Evolutionary conservation across 1,284 basidiomycete species (phyloP), one percentile per base, ranked within the genome.

Genomic region (Earliella scabrosa): DNA sequence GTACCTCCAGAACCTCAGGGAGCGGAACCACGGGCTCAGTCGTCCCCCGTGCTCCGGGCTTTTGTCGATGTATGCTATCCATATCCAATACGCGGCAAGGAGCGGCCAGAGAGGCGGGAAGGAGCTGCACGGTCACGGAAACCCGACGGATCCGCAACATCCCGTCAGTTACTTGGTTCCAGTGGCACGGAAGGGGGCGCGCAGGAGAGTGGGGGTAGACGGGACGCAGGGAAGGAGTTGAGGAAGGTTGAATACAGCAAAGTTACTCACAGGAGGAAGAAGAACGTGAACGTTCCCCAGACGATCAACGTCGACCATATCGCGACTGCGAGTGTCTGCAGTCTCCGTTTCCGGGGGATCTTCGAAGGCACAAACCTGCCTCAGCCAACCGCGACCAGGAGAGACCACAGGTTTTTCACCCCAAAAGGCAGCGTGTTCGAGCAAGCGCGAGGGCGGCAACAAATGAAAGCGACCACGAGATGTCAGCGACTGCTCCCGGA

Each of bases 101-200:
- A 95, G 68, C 0, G 94, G 92, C 97, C 97, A 99, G 35, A 95
- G 73, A 3, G 87, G 81, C 0, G 96, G 97, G 53, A 94, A 82
- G 0, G 97, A 95, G 67, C 96, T 98, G 73, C 7, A 48, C 32
- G 14, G 16, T 40, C 20, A 10, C 20, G 5, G 20, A 6, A 24
- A 40, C 1, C 39, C 20, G 39, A 24, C 39, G 39, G 21, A 24
- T 24, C 21, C 39, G 39, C 23, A 11, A 41, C 8, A 11, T 24
- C 24, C 5, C 39, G 21, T 41, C 21, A 41, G 39, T 24, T 6
- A 10, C 7, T 14, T 24, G 8, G 3, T 23, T 48, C 23, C 32
- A n/a, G n/a, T n/a, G n/a, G n/a, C n/a, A n/a, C n/a, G n/a, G n/a
- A n/a, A n/a, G n/a, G n/a, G n/a, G n/a, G n/a, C n/a, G 40, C 43